Conservation (phyloP, 2,329 filamentous ascomycete species). For the Davidsoniella neocaledoniae region DNA sequence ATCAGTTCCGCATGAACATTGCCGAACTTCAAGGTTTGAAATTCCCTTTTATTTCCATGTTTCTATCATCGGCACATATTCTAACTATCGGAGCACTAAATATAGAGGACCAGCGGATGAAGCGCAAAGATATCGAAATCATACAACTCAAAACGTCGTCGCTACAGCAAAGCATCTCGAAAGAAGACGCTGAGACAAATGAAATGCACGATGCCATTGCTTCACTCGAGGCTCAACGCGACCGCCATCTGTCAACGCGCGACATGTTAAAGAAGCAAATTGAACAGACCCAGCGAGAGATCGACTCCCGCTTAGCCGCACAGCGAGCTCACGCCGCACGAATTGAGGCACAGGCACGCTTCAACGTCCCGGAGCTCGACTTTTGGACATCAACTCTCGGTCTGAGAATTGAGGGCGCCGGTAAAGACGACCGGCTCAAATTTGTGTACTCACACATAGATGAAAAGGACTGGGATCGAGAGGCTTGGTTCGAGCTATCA, state of each 20-base stretch:
- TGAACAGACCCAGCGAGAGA: conserved; percentile 49
- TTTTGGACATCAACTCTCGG: conserved; percentile 93
- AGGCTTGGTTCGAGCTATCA: conserved; percentile 86
- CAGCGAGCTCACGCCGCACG: conserved; percentile 56
- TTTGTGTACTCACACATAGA: conserved; percentile 81
- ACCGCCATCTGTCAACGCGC: conserved; percentile 39
- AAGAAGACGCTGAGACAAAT: conserved; percentile 58
- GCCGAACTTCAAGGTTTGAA: conserved; percentile 71
- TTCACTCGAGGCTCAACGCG: conserved; percentile 40
- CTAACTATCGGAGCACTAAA: neutral
- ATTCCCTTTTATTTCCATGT: neutral
- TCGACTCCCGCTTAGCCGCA: conserved; percentile 52
- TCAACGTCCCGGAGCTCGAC: conserved; percentile 83
- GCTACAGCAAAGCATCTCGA: conserved; percentile 57
- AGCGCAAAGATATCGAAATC: conserved; percentile 75
- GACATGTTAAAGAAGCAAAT: conserved; percentile 45
- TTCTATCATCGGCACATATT: neutral
- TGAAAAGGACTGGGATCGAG: conserved; percentile 71
- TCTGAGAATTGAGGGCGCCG: conserved; percentile 75
- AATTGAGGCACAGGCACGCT: conserved; percentile 66
- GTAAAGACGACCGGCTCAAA: conserved; percentile 67
- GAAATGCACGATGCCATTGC: conserved; percentile 54
- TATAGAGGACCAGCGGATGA: conserved; percentile 79
- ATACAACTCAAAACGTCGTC: conserved; percentile 52
- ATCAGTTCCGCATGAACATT: conserved; percentile 80